Conservation (phyloP, 352 stramenopile species). For the Nothophytophthora sp. region DNA sequence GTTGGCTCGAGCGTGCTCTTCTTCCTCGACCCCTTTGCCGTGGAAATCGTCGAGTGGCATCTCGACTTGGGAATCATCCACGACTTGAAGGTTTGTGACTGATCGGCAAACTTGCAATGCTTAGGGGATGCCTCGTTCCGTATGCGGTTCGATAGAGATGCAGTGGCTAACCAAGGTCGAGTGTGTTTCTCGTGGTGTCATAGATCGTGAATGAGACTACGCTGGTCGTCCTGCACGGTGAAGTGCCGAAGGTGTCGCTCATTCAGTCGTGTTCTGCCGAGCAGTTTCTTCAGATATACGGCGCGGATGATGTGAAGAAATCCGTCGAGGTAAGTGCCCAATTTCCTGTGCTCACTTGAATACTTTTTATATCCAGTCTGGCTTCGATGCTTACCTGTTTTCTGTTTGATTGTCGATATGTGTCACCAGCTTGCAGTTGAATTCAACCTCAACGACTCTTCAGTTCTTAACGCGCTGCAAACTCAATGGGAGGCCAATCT, state of each 20-base stretch:
- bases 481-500: constrained; percentile 49
- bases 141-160: too few relatives aligned
- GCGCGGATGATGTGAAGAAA: constrained; percentile 53
- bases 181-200: background rate
- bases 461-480: constrained; percentile 50
- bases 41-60: constrained; percentile 89
- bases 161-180: too few relatives aligned
- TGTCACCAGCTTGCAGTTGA: constrained; percentile 62
- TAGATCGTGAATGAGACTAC: constrained; percentile 75
- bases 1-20: constrained; percentile 79
- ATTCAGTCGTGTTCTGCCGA: constrained; percentile 71
- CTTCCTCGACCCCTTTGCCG: constrained; percentile 77
- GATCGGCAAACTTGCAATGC: background rate
- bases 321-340: constrained; percentile 55
- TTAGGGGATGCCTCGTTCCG: too few relatives aligned
- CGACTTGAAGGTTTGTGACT: constrained; percentile 67
- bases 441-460: constrained; percentile 70
- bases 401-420: constrained; percentile 4
- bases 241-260: constrained; percentile 69
- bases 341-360: background rate
- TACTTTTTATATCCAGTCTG: too few relatives aligned
- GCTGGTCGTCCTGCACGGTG: constrained; percentile 73
- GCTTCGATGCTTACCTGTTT: constrained; percentile 1
- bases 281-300: constrained; percentile 79
- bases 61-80: constrained; percentile 85